Conservation (phyloP, 164 flowering plant species). For the Platanus orientalis region DNA sequence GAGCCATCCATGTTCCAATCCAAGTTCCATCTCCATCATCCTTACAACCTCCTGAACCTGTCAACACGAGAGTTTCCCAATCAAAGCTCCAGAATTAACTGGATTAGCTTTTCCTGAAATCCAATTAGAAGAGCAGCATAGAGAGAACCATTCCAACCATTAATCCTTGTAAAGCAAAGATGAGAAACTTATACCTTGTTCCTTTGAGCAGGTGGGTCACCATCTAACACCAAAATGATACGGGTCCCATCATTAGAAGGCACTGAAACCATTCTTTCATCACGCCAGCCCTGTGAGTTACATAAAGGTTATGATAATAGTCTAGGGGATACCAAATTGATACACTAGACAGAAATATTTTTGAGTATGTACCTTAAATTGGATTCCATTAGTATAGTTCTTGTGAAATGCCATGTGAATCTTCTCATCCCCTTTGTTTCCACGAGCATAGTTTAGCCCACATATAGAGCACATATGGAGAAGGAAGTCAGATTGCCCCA, state of each 20-base stretch:
- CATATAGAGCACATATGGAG: constrained; percentile 59
- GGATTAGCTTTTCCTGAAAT: not conserved
- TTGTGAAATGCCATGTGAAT: constrained; percentile 32
- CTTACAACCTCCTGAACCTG: constrained; percentile 73
- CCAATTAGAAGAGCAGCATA: not conserved
- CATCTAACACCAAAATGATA: constrained; percentile 25
- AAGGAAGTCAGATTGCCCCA: constrained; percentile 89
- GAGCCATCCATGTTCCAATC: constrained; percentile 52
- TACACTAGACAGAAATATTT: too few species aligned
- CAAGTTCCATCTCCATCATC: constrained; percentile 76
- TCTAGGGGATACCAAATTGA: too few species aligned
- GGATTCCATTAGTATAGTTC: constrained; percentile 39
- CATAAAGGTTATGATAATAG: not conserved
- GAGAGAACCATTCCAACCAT: not conserved
- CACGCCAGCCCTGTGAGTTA: constrained; percentile 62
- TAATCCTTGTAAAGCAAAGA: not conserved
- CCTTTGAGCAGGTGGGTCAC: constrained; percentile 57
- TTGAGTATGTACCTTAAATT: too few species aligned
- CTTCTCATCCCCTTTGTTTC: constrained; percentile 71
- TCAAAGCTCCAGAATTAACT: not conserved
- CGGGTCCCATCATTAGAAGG: constrained; percentile 15
- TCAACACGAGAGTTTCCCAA: constrained; percentile 3
- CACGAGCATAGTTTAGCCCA: constrained; percentile 62
- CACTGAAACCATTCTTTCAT: constrained; percentile 48
- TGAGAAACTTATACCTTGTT: constrained; percentile 48